Evolutionary conservation across 768 basidiomycete genomes (phyloP), one percentile per base, ranked within the genome.

Genomic region (Termitomyces eurrhizus): DNA sequence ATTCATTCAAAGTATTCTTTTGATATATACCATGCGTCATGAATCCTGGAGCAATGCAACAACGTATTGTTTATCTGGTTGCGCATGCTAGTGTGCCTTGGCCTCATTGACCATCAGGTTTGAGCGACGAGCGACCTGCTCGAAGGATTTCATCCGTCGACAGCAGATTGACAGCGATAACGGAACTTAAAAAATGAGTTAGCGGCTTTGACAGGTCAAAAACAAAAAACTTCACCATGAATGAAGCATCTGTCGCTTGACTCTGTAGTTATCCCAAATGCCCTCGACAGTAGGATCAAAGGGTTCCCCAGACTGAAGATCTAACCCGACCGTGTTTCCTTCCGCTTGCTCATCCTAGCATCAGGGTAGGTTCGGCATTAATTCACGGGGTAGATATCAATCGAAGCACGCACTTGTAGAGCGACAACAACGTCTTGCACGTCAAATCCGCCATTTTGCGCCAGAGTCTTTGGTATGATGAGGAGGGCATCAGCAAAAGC

Each of bases 251-350:
- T 99, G 97, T 62, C 96, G 82, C 80, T 99, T 99, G 62, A 99
- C 97, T 65, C 97, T 82, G 72, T 97, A 98, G 77, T 98, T 98
- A 72, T 99, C 97, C 95, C 95, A 99, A 32, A 99, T 88, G 41
- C 97, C 97, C 70, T 95, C 91, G 6, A 93, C 88, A 11, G 92
- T 92, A 24, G 97, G 97, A 70, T 99, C 96, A 70, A 96, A 91
- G 1, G 96, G 95, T 73, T 97, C 94, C 55, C 97, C 97, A 18
- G 94, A 90, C 71, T 93, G 80, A 41, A 99, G 78, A 75, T 98
- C 93, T 63, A 99, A 73, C 16, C 97, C 97, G 64, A 96, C 95
- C 48, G 84, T 76, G 69, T 92, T 92, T n/a, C 94, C 95, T 64
- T 97, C 95, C 1, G 91, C 90, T 69, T 93, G 88, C 70, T 98